These are phyloP conservation scores for Vitellaria paradoxa DNA, from an alignment of 179 eudicot species.

Conservation along the genomic window DNA sequence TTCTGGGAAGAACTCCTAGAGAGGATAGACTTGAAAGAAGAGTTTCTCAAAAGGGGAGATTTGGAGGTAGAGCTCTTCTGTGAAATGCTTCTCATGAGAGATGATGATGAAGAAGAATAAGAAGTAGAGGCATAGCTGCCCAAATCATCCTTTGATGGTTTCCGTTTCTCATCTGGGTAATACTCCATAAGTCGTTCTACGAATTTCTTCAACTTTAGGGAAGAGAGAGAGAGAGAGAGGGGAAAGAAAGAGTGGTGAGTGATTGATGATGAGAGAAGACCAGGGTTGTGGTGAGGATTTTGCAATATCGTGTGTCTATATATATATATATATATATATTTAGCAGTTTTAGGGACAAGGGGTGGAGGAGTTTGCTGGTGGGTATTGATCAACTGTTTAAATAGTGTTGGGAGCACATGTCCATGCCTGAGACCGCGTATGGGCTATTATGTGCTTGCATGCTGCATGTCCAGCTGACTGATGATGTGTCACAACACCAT, in stretches of 20 bases:
- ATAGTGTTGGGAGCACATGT: constrained; percentile 24
- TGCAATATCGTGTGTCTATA: neutral
- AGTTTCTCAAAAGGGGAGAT: constrained; percentile 36
- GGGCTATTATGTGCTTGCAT: constrained; percentile 14
- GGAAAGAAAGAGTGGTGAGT: neutral
- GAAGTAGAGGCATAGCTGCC: constrained; percentile 13
- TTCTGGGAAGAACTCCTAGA: constrained; percentile 41
- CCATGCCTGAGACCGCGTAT: constrained; percentile 24
- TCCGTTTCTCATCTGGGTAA: constrained; percentile 66
- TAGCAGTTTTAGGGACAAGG: neutral
- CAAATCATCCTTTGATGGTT: constrained; percentile 37
- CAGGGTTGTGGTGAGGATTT: neutral
- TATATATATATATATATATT: constrained; percentile 1
- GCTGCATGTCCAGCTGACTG: neutral
- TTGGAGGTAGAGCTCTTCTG: constrained; percentile 34
- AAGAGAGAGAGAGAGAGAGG: constrained; percentile 14
- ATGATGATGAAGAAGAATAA: constrained; percentile 23
- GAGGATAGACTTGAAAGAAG: constrained; percentile 18
- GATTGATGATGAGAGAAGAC: constrained; percentile 8
- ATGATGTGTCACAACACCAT: neutral
- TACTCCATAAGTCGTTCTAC: constrained; percentile 19
- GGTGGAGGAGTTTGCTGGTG: constrained; percentile 11
- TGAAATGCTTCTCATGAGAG: constrained; percentile 53
- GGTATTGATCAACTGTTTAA: constrained; percentile 20
- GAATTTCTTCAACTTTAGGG: neutral